Evolutionary conservation across 345 rosid genomes (phyloP), one percentile per base, ranked within the genome.

Genomic region (Passiflora organensis): DNA sequence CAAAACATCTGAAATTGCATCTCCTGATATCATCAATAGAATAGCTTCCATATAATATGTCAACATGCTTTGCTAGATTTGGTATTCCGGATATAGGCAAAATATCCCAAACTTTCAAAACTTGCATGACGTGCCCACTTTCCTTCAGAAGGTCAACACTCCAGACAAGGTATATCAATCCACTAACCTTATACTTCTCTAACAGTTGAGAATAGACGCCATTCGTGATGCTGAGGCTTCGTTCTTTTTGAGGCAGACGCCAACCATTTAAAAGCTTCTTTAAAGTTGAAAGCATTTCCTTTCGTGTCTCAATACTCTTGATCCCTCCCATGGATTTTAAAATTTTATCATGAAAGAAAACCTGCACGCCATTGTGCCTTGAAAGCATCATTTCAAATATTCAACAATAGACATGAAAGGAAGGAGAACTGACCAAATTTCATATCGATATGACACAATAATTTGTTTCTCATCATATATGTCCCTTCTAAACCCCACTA

Each of bases 21-120:
- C 48, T 69, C 10, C 51, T 60, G 17, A 80, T 62, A 51, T 62
- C 75, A 48, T 71, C 74, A 43, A 63, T 65, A 11, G 67, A 68
- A 49, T 66, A 75, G 25, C 38, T 61, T 14, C 23, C 48, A 53
- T 72, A 69, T 12, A 73, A 55, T 18, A 46, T 34, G 53, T 82
- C 82, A 5, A 80, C 58, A 42, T 69, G 69, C 53, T 72, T 71
- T 25, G 58, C 81, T 59, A 73, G 47, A 51, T 70, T 66, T 1
- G 25, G 59, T 37, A 64, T 53, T 52, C 75, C 78, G 51, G 59
- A 72, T 13, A 36, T 43, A 5, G 80, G 77, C 66, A 79, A 22
- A 50, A 82, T 49, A 55, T 79, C 84, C 84, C 80, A 82, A 16
- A 74, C 67, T 68, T 70, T 82, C 55, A 82, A 44, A 42, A 74